Evolutionary conservation across 805 yeast genomes (phyloP), one percentile per base, ranked within the genome.

Genomic region (Metschnikowia kofuensis): DNA sequence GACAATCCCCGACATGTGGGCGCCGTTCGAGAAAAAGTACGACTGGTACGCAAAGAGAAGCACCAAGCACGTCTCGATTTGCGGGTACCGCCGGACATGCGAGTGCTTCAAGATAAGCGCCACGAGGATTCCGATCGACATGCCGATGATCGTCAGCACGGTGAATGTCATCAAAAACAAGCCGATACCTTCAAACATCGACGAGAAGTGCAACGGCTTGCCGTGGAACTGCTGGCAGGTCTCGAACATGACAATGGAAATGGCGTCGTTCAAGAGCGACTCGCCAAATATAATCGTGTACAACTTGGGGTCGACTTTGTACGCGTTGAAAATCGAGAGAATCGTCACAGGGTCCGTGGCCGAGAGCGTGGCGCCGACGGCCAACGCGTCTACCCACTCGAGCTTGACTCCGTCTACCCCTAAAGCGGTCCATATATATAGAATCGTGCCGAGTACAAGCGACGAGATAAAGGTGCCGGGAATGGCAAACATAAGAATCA

Each of bases 311-410:
- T 94, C 99, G 34, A 94, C 99, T 68, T 92, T 91, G 71, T 94
- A 94, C 12, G 98, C 94, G 64, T 92, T 94, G 76, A 94, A 94
- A 51, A 94, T 94, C 12, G 98, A 90, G 57, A 94, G 72, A 61
- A 94, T 92, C 1, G 99, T 94, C 30, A 94, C 97, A 0, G 99
- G 99, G 67, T 94, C 99, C 1, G 99, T 94, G 16, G 99, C 99
- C 2, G 96, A 89, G 39, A 94, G 77, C 0, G 99, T 92, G 2
- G 99, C 99, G 26, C 99, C 99, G 14, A 94, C 96, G 0, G 97
- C 92, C 48, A 94, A 75, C 0, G 98, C 97, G 66, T 92, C 97
- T n/a, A 94, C 96, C 69, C 92, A 90, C 44, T 96, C 92, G 47
- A 94, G 82, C 53, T 83, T 72, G 36, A 94, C 81, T 38, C 92